Evolutionary conservation across 495 filamentous ascomycete genomes (phyloP), one percentile per base, ranked within the genome.

Genomic region (Aspergillus sclerotioniger): DNA sequence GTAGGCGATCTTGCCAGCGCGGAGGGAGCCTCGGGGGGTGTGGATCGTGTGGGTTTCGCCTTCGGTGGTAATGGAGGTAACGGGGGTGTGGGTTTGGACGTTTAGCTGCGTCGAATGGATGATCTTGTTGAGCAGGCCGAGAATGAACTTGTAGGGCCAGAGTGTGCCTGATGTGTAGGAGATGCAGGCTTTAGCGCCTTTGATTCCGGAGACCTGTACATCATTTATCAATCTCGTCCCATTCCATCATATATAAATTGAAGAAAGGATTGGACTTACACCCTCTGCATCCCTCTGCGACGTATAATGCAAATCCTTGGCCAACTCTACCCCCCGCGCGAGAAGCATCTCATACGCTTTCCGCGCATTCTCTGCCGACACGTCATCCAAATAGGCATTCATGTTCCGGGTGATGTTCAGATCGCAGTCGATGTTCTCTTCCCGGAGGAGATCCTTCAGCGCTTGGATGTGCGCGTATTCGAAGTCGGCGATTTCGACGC

Each of bases 111-210:
- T 71, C 2, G 49, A 62, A n/a, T 61, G 57, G 8, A 86, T 53
- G 15, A 80, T 80, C 46, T 80, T 58, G 50, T 77, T 78, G 41
- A 91, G 61, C 7, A 91, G 65, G 0, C 85, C 82, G n/a, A 82
- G 64, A 3, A 79, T 73, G 56, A 92, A 82, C 51, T 81, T 81
- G 66, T 91, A 91, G 3, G 85, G 79, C 65, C 81, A 85, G 10
- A 91, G 44, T 53, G 83, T 86, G 0, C 85, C 88, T 1, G 87
- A 83, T 0, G 73, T 65, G 44, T 67, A 74, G 13, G 67, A 71
- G 33, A 71, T 59, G 47, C 71, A 72, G 6, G 65, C 70, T 46
- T 70, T 67, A 0, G 71, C 71, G 19, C 66, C 62, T 57, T 67
- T 69, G 37, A 76, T 68, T 3, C 70, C 67, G 3, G 71, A 70